phyloP scores from a whole-genome alignment of 352 stramenopile genomes.

The Phytopythium delawarense region DNA sequence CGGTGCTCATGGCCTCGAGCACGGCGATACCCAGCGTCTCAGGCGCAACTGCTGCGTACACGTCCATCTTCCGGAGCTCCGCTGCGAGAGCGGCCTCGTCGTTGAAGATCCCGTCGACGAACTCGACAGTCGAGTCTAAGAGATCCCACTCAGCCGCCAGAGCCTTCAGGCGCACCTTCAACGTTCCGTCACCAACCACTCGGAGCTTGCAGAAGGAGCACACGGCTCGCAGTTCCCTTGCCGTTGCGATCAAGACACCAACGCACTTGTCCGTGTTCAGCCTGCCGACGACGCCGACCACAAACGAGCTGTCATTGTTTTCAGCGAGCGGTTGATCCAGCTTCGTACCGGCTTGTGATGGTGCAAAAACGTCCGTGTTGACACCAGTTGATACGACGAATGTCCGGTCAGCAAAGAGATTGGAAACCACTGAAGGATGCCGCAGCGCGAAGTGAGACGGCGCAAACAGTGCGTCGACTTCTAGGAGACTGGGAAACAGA shows the following conservation, averaged over 20 bases:
- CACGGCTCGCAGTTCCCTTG: conserved; percentile 18
- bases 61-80: conserved; percentile 34
- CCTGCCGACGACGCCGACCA: conserved; percentile 45
- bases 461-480: conserved; percentile 45
- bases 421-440: conserved; percentile 34
- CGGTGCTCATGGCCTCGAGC: conserved; percentile 58
- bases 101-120: conserved; percentile 46
- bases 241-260: conserved; percentile 28
- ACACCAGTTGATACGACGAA: conserved; percentile 44
- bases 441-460: conserved; percentile 45
- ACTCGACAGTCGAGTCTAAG: conserved; percentile 23
- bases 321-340: neutral
- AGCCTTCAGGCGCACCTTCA: conserved; percentile 21
- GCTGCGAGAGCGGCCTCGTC: conserved; percentile 24
- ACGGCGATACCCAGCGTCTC: conserved; percentile 52
- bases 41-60: conserved; percentile 37
- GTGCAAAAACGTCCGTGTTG: conserved; percentile 26
- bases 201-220: conserved; percentile 24
- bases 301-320: conserved; percentile 14
- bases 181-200: conserved; percentile 33
- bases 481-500: conserved; percentile 25
- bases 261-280: conserved; percentile 48
- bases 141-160: conserved; percentile 31
- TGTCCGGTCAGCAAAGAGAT: conserved; percentile 15
- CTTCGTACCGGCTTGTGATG: neutral